Conservation (phyloP, 441 rosid genomes). For the Pelargonium citronellum region DNA sequence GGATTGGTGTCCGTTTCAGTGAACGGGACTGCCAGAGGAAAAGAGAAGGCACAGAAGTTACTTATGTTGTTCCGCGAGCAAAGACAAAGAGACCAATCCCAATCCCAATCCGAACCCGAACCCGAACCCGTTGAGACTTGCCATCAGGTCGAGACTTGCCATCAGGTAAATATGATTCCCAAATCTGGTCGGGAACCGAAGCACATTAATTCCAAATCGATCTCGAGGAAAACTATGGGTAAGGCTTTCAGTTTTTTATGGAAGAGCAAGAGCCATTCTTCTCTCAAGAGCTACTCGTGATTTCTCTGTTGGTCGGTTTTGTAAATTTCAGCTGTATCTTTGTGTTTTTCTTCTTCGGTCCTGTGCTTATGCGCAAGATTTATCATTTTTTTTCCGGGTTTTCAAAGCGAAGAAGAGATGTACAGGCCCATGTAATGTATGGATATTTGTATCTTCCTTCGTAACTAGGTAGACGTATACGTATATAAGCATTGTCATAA, state of each 20-base stretch:
- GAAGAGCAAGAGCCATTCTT: constrained; percentile 4
- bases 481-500: background rate
- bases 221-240: constrained; percentile 58
- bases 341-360: constrained; percentile 16
- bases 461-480: background rate
- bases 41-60: constrained; percentile 83
- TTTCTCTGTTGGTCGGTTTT: constrained; percentile 13
- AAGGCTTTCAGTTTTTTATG: constrained; percentile 38
- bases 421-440: constrained; percentile 45
- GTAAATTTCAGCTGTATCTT: constrained; percentile 34
- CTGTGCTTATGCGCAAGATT: constrained; percentile 21
- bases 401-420: constrained; percentile 42
- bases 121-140: constrained; percentile 23
- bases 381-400: constrained; percentile 26
- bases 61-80: constrained; percentile 89
- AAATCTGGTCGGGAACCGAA: constrained; percentile 37
- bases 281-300: background rate
- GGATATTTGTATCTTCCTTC: constrained; percentile 25
- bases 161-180: constrained; percentile 31
- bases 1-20: constrained; percentile 87
- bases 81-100: constrained; percentile 69
- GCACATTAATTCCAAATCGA: constrained; percentile 50
- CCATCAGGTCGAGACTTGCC: constrained; percentile 14
- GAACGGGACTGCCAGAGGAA: constrained; percentile 73
- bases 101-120: no score